phyloP scores from a whole-genome alignment of 2,329 filamentous ascomycete genomes.

The Sporothrix protearum region DNA sequence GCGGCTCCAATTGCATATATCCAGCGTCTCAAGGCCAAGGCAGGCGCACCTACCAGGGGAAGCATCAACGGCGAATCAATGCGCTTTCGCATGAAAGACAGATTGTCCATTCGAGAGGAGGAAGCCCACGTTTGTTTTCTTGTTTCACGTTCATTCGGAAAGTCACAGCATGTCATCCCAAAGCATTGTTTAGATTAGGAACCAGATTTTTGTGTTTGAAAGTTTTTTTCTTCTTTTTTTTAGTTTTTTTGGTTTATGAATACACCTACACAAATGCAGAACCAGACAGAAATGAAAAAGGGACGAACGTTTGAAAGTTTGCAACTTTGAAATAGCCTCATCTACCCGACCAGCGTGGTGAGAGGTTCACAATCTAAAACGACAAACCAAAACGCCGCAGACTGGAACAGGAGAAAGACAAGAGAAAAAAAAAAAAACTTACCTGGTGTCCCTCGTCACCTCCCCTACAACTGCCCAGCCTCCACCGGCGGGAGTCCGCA shows the following conservation, averaged over 20 bases:
- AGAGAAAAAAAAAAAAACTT: background rate
- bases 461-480: background rate
- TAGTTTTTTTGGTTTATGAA: background rate
- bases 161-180: background rate
- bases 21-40: background rate
- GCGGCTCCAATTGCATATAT: background rate
- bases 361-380: background rate
- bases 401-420: background rate
- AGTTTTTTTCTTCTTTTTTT: background rate
- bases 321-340: background rate
- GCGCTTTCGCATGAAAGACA: background rate
- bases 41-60: background rate
- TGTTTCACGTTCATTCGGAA: background rate
- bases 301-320: background rate
- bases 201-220: background rate
- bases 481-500: slow-evolving; percentile 20
- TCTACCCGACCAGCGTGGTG: background rate
- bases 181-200: background rate
- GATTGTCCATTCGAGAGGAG: background rate
- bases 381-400: background rate
- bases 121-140: background rate
- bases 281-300: background rate
- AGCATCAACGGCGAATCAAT: too few species aligned
- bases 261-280: background rate
- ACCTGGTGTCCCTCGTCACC: background rate